Evolutionary conservation across 106 monocot genomes (phyloP).

Genomic region (Cymbidium sinense): DNA sequence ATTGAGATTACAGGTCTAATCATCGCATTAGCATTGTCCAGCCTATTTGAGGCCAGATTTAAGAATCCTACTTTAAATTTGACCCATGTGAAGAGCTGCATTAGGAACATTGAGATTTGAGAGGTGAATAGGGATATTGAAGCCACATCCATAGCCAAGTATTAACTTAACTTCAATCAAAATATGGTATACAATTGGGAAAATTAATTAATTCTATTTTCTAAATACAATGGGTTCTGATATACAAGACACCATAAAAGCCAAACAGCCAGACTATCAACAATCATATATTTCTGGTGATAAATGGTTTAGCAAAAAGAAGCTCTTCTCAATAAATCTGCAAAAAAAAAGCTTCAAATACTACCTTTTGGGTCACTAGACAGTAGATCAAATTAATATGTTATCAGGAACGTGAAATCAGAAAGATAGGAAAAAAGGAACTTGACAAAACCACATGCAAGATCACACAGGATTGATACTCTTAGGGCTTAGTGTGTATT

Average conservation of each 20-base stretch:
- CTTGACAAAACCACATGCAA: background rate
- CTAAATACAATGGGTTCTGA: background rate
- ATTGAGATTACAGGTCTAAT: background rate
- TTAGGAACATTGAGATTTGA: background rate
- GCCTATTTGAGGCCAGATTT: background rate
- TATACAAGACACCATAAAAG: background rate
- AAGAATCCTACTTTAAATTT: background rate
- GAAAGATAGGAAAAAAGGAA: background rate
- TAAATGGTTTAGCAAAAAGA: background rate
- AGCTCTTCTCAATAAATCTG: background rate
- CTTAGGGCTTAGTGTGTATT: background rate
- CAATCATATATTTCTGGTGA: background rate
- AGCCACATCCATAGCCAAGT: background rate
- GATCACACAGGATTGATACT: background rate
- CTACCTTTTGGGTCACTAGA: background rate
- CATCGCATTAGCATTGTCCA: background rate
- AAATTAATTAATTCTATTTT: background rate
- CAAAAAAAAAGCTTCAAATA: background rate
- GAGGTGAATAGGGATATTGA: background rate
- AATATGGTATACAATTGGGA: background rate
- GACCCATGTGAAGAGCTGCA: too few relatives aligned
- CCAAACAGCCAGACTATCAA: background rate
- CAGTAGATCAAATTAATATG: background rate
- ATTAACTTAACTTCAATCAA: background rate
- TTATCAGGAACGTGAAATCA: background rate